A percentile compares a stretch with the other conserved stretches of the same genome.
Evolutionary conservation across 176 grass and related monocot species (phyloP).

Genomic region (Lolium rigidum): DNA sequence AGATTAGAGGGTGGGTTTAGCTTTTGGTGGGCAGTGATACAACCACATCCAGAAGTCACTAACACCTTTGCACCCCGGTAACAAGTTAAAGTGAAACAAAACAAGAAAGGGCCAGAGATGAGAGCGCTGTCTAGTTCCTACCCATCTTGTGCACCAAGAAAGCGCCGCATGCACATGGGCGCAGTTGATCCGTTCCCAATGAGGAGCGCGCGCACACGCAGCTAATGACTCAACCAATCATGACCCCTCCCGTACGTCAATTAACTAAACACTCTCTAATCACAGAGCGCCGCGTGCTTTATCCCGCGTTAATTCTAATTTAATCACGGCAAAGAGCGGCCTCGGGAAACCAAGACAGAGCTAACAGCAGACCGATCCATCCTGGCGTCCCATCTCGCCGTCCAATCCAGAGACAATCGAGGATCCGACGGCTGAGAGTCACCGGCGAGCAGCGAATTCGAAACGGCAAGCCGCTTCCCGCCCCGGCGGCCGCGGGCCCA

Average conservation of each 20-base stretch:
- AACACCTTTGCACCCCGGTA: no score
- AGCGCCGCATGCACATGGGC: neutral
- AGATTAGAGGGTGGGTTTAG: no score
- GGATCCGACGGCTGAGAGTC: neutral
- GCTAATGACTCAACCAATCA: neutral
- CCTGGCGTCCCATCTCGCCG: no score
- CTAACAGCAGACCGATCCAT: no score
- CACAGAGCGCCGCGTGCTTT: neutral
- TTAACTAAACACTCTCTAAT: neutral
- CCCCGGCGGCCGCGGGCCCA: neutral
- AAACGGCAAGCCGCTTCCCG: slow-evolving; percentile 41
- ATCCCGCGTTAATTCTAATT: no score
- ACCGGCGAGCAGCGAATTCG: slow-evolving; percentile 12
- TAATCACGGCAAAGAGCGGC: no score
- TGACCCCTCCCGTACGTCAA: neutral
- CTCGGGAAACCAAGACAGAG: no score
- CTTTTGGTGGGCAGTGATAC: no score
- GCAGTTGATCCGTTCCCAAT: neutral
- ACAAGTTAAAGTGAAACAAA: neutral
- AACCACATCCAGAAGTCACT: no score
- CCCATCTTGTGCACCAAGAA: slow-evolving; percentile 8
- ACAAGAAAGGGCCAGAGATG: neutral
- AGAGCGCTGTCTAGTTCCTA: neutral
- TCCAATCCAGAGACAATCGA: no score
- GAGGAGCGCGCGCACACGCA: neutral